phyloP scores from a whole-genome alignment of 2,329 filamentous ascomycete genomes.

The Aureobasidium sp. region DNA sequence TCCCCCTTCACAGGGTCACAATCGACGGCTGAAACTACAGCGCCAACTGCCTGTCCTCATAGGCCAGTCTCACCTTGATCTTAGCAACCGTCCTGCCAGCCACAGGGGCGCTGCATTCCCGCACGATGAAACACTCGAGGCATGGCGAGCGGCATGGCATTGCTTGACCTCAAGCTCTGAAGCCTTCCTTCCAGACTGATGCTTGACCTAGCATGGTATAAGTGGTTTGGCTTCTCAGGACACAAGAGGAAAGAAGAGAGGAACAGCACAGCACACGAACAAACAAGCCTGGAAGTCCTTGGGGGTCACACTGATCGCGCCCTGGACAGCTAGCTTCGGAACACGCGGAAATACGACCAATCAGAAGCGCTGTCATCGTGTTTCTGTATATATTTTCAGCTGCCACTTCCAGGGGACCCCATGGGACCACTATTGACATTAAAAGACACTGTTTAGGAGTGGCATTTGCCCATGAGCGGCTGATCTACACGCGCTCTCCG shows the following conservation, averaged over 20 bases:
- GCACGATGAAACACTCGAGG: neutral
- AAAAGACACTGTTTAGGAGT: neutral
- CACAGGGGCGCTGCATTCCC: constrained; percentile 1
- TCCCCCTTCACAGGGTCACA: neutral
- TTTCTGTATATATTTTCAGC: neutral
- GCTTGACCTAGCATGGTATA: neutral
- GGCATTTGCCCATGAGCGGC: neutral
- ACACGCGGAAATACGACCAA: neutral
- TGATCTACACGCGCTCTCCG: neutral
- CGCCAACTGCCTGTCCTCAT: neutral
- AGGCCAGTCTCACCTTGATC: neutral
- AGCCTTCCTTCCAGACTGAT: neutral
- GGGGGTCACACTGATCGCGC: neutral
- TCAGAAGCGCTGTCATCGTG: neutral
- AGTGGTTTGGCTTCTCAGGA: neutral
- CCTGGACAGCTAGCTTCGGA: neutral
- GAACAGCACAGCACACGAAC: constrained; percentile 4
- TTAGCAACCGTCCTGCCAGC: neutral
- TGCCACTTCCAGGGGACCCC: neutral
- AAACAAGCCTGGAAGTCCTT: neutral
- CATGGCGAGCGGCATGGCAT: neutral
- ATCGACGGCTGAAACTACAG: constrained; percentile 5
- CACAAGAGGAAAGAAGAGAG: neutral
- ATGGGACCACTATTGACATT: constrained; percentile 20
- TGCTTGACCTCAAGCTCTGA: neutral